phyloP scores from a whole-genome alignment of 2,329 filamentous ascomycete species.

The Pyrenophora graminea region DNA sequence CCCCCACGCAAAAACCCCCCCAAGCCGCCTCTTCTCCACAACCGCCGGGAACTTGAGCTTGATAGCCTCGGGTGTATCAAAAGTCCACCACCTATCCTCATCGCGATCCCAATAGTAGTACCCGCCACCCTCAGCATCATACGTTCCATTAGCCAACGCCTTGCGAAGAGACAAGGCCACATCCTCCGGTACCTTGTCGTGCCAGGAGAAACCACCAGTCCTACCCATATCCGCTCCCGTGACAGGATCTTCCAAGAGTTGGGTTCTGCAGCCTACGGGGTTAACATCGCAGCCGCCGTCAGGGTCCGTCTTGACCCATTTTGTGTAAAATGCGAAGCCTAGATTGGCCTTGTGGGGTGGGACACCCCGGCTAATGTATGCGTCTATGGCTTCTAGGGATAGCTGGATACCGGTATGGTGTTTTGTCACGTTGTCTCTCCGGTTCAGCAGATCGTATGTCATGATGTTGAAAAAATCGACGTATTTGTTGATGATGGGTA shows the following conservation, averaged over 20 bases:
- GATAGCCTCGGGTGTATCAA: constrained; percentile 68
- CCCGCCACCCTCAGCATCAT: constrained; percentile 64
- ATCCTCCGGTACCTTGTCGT: constrained; percentile 43
- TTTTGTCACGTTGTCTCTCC: constrained; percentile 65
- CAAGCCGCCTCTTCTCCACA: constrained; percentile 59
- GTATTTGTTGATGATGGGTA: constrained; percentile 7
- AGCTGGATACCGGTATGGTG: constrained; percentile 66
- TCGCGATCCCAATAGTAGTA: constrained; percentile 69
- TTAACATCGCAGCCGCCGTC: constrained; percentile 51
- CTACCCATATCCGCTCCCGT: constrained; percentile 64
- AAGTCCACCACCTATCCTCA: constrained; percentile 70
- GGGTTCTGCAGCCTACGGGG: constrained; percentile 64
- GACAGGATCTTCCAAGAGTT: constrained; percentile 62
- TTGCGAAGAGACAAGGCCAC: constrained; percentile 60
- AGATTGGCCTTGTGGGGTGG: constrained; percentile 61
- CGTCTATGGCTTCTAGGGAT: constrained; percentile 61
- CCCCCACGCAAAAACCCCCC: constrained; percentile 76
- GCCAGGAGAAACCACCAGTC: constrained; percentile 60
- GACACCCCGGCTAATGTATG: constrained; percentile 63
- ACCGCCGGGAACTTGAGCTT: constrained; percentile 63
- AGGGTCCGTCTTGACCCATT: constrained; percentile 63
- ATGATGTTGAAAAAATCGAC: constrained; percentile 65
- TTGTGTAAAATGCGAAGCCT: constrained; percentile 70
- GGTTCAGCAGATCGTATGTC: constrained; percentile 73
- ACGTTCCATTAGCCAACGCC: constrained; percentile 58